Conservation (phyloP, 371 early-diverging fungal species). For the Mortierella sp. region DNA sequence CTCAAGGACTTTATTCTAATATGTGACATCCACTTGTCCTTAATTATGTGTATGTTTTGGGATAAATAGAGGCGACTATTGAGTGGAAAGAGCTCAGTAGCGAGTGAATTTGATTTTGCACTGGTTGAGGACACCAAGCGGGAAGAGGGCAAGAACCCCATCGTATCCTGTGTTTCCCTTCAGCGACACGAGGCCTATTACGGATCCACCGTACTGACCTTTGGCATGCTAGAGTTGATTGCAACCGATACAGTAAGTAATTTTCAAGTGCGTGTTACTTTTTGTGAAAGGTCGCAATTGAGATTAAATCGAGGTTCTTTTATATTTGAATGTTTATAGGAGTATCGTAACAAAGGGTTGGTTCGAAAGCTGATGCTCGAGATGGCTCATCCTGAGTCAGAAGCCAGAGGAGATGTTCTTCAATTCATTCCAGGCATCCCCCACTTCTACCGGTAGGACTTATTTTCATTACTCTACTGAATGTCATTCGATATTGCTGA, state of each 20-base stretch:
- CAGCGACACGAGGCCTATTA: conserved; percentile 23
- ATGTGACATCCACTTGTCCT: too few relatives aligned
- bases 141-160: conserved; percentile 35
- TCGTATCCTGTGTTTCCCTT: conserved; percentile 44
- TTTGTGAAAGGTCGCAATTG: neutral
- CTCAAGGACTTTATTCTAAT: too few relatives aligned
- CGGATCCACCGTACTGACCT: conserved; percentile 31
- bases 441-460: conserved; percentile 41
- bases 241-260: conserved; percentile 35
- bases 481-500: neutral
- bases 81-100: too few relatives aligned
- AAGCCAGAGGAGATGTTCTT: conserved; percentile 36
- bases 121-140: conserved; percentile 42
- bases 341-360: conserved; percentile 38
- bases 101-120: conserved; percentile 25
- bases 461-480: neutral
- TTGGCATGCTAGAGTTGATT: conserved; percentile 46
- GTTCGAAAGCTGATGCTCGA: conserved; percentile 31
- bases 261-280: neutral
- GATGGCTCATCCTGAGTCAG: conserved; percentile 48
- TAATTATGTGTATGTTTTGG: too few relatives aligned
- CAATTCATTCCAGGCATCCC: conserved; percentile 46
- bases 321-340: neutral
- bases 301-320: neutral
- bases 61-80: conserved; percentile 15